Evolutionary conservation across 768 basidiomycete species (phyloP), one percentile per base, ranked within the genome.

Genomic region (Sarcomyxa edulis): DNA sequence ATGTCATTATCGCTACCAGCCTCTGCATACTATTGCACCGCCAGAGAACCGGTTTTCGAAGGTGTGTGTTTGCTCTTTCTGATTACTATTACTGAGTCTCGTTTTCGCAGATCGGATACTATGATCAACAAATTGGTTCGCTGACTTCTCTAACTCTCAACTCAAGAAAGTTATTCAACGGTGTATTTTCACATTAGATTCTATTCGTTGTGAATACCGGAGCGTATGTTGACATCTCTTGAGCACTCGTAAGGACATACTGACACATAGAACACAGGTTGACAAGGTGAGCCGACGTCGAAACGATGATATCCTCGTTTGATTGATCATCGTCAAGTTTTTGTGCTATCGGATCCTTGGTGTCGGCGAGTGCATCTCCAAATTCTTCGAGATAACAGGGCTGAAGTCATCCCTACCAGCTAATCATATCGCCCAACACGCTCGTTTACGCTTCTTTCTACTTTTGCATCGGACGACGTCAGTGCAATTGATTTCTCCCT

Each of bases 391-490:
- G 7, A 20, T 21, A 21, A 10, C n/a, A n/a, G n/a, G n/a, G n/a
- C n/a, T n/a, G n/a, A n/a, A n/a, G n/a, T n/a, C n/a, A n/a, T n/a
- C n/a, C n/a, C n/a, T 14, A 23, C 19, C 32, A 62, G 60, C 40
- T 60, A 7, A 37, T 53, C 21, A 41, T 42, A 4, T 58, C 58
- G 3, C 53, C 53, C 5, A 42, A 42, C 8, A 53, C 56, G 0
- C 46, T 62, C 5, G 53, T 62, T 14, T 62, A 62, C 39, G 57
- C 59, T 0, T 43, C 51, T 0, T 60, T 59, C 38, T 58, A 60
- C 35, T 60, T 62, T 46, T 58, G 55, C 45, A 58, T 62, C 32
- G 58, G 59, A 7, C 54, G 60, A 4, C 43, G 60, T 62, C 35
- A 43, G 58, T 47, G 7, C 25, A 24, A 21, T 22, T 14, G 19